Base-by-base conservation (phyloP, 73 alveolate species). In the Paraurostyla sp. region DNA sequence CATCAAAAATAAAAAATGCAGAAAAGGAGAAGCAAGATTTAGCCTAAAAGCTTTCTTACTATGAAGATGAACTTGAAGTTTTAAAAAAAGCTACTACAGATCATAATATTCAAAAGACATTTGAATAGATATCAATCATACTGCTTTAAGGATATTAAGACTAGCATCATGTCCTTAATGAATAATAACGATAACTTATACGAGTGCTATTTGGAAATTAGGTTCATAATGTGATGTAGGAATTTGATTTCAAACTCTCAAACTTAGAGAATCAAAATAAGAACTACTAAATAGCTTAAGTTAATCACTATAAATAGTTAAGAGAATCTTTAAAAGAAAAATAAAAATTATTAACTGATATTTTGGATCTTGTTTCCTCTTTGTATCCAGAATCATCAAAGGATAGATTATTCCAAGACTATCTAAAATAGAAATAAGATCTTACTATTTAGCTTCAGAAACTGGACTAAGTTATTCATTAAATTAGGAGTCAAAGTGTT, bases 91-190 rank as follows among this genome's bases (percentile, higher is more conserved):
- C 82, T 13, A 65, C 82, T 38, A 38, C 56, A 3, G 82, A 65
- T 65, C 11, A 35, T 11, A 40, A 16, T 20, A 65, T 65, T 65
- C 41, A 65, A 22, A 65, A 38, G 25, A 65, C 82, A 0, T 65
- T 65, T 22, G 18, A 65, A 22, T 22, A 65, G 25, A 65, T 65
- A 3, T 65, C 82, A 16, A 65, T 65, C 32, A 65, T 65, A 6
- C 82, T 65, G 1, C 82, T 65, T 23, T 40, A 65, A 65, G 82
- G 82, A 2, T 22, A 16, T 11, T 22, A 38, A 9, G 82, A 65
- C 38, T 38, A 25, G 25, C 25, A 38, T 16, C 6, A 32, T 22
- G 18, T 22, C 18, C 82, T 65, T 23, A 65, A 7, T 40, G 82
- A 65, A 38, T 65, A 65, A 40, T 65, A 65, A 40, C 35, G 58